Conservation (phyloP, 345 rosid genomes). For the Gynandropsis gynandra region DNA sequence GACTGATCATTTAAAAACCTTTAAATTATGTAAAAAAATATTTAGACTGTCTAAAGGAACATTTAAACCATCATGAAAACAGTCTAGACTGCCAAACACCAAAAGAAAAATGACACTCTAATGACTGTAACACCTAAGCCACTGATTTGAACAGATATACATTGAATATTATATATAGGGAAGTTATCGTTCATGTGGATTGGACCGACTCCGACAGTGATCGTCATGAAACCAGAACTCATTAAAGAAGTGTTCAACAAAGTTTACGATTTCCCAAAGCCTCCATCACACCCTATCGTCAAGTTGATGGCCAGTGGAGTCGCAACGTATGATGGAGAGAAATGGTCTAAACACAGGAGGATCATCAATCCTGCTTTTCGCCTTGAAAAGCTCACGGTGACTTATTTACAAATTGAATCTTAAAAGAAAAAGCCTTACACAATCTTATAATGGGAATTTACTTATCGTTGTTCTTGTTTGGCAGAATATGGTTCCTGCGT, state of each 20-base stretch:
- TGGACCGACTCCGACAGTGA: constrained; percentile 39
- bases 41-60: too few relatives aligned
- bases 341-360: constrained; percentile 39
- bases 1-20: too few relatives aligned
- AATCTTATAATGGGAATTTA: constrained; percentile 1
- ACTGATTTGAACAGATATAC: too few relatives aligned
- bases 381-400: constrained; percentile 35
- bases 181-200: constrained; percentile 33
- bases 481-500: constrained; percentile 27
- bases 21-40: too few relatives aligned
- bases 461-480: background rate
- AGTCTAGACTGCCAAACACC: too few relatives aligned
- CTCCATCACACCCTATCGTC: constrained; percentile 15
- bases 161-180: constrained; percentile 21
- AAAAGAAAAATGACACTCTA: too few relatives aligned
- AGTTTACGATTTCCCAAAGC: constrained; percentile 32
- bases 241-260: constrained; percentile 32
- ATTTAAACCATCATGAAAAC: too few relatives aligned
- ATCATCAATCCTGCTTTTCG: constrained; percentile 44
- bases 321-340: constrained; percentile 26
- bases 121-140: too few relatives aligned
- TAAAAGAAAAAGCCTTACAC: too few relatives aligned
- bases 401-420: background rate
- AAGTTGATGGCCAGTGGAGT: constrained; percentile 29
- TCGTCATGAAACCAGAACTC: constrained; percentile 32